A percentile compares a stretch with the other conserved stretches of the same genome.
These are phyloP conservation scores for Rossbeevera mucosa DNA, from an alignment of 768 basidiomycete species.

Conservation along the genomic window DNA sequence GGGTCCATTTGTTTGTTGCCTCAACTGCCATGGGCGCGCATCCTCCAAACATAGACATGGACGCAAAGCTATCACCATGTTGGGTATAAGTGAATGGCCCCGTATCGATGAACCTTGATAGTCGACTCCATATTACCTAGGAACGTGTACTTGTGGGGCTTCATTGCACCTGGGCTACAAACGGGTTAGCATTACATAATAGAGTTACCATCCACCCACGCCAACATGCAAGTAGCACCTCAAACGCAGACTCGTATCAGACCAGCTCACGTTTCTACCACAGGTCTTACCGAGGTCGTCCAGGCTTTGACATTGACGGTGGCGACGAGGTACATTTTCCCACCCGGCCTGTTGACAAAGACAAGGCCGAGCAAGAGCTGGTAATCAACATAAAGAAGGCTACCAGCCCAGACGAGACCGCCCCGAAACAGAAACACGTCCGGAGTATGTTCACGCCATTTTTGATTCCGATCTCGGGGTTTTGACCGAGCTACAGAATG, in stretches of 20 bases:
- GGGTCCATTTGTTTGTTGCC: conserved; percentile 14
- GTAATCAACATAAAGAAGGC: conserved; percentile 98
- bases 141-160: too few species aligned
- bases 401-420: conserved; percentile 89
- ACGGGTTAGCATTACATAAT: too few species aligned
- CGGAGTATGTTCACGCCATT: conserved; percentile 62
- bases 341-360: conserved; percentile 96
- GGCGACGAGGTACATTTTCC: conserved; percentile 87
- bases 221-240: conserved; percentile 27
- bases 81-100: background rate
- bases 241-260: background rate
- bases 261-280: conserved; percentile 7
- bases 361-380: conserved; percentile 94
- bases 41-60: conserved; percentile 17
- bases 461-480: conserved; percentile 4
- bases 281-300: conserved; percentile 34
- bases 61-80: conserved; percentile 20
- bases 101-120: conserved; percentile 21
- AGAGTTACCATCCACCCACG: too few species aligned
- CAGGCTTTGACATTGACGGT: conserved; percentile 59
- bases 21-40: conserved; percentile 6
- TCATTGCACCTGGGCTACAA: too few species aligned
- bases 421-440: conserved; percentile 99
- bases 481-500: conserved; percentile 57
- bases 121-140: too few species aligned